These are phyloP conservation scores for Akanthomyces muscarius DNA, from an alignment of 2,329 filamentous ascomycete genomes.

Conservation along the genomic window DNA sequence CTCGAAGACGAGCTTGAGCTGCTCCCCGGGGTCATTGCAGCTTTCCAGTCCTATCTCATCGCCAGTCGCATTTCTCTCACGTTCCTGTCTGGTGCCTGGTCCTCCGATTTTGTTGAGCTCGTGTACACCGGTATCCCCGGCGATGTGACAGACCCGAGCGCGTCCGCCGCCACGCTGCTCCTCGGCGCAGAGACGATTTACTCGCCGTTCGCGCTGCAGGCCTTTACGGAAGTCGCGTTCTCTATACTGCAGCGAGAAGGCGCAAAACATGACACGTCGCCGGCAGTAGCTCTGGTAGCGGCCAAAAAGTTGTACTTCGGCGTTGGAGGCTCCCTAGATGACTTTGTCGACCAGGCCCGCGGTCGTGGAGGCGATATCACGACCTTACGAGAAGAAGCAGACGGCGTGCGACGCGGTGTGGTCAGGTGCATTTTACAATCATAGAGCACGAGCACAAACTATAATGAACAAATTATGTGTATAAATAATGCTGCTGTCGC, in stretches of 20 bases:
- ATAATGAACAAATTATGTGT: background rate
- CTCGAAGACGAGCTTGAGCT: conserved; percentile 61
- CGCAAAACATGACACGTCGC: conserved; percentile 22
- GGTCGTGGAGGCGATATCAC: conserved; percentile 46
- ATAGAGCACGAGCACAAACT: background rate
- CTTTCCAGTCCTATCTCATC: conserved; percentile 54
- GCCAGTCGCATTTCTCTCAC: conserved; percentile 51
- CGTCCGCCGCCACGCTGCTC: conserved; percentile 43
- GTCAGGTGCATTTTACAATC: conserved; percentile 44
- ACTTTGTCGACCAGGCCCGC: conserved; percentile 57
- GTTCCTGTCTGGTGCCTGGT: conserved; percentile 75
- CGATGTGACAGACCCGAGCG: background rate
- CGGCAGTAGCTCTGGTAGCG: conserved; percentile 61
- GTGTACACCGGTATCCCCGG: conserved; percentile 38
- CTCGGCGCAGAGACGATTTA: conserved; percentile 82
- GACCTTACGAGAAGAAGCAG: conserved; percentile 53
- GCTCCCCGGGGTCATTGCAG: conserved; percentile 50
- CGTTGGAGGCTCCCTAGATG: conserved; percentile 76
- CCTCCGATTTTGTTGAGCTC: conserved; percentile 57
- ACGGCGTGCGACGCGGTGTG: conserved; percentile 59
- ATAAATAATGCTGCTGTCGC: background rate
- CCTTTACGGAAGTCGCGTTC: conserved; percentile 66
- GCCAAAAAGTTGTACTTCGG: conserved; percentile 83
- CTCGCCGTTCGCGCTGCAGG: conserved; percentile 64
- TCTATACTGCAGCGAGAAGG: conserved; percentile 49